Base-by-base conservation (phyloP, 2,329 filamentous ascomycete species). In the Albophoma yamanashiensis region DNA sequence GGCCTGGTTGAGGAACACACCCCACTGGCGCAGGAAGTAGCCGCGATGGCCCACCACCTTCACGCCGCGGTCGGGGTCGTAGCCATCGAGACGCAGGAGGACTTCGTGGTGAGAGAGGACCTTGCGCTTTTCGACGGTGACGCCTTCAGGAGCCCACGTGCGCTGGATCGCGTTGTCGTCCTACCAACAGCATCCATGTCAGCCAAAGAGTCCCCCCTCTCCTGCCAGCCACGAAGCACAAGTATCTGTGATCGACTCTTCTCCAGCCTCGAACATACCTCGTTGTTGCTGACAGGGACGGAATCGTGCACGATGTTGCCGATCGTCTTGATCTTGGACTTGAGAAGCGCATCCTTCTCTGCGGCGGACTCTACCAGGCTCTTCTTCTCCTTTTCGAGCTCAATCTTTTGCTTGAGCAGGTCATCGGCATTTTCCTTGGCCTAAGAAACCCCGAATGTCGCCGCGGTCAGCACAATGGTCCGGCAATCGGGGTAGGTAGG, bases 31-130 rank as follows among this genome's bases (percentile, higher is more conserved):
- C 69, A 97, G 77, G 76, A 93, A 97, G 78, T 97, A 97, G 45
- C 93, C 93, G 67, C 93, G 84, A 75, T 97, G 93, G 58, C 94
- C 93, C 53, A 96, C 92, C 64, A 97, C 84, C 80, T 97, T 97
- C 64, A 92, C 89, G 66, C 92, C 92, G 65, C 94, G 88, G 70
- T 96, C 91, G 1, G 91, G 89, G 72, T 97, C 94, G 71, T 96
- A 97, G 59, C 93, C 92, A 67, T 94, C 91, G 64, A 97, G 78
- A 67, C 91, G 84, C 61, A 88, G 86, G 62, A 97, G 84, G 59
- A 99, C 92, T 73, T 97, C 93, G 75, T 99, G 94, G 74, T 99
- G 94, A 58, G 92, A 96, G 63, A 97, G 87, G 63, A 83, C 79
- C 61, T 89, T 82, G 67, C 85, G 84, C 80, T 92, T 92, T 75